Base-by-base conservation (phyloP, 2,329 filamentous ascomycete genomes). In the Colletotrichum agaves region DNA sequence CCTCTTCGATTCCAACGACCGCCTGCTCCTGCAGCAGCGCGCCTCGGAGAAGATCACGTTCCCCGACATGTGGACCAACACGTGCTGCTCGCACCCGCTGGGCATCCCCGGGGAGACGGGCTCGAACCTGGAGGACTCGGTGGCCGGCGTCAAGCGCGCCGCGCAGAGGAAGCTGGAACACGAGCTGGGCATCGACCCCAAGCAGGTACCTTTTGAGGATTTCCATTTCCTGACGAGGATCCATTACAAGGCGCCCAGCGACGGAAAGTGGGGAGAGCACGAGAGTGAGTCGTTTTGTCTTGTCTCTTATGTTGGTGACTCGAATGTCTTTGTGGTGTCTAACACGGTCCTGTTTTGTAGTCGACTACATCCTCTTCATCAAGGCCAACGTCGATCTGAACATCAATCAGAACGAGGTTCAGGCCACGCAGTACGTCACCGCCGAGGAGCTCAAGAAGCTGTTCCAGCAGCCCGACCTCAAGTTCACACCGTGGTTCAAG, bases 41-140 rank as follows among this genome's bases (percentile, higher is more conserved):
- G 96, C 96, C 31, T 84, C 90, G 44, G 95, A 98, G 84, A 99
- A 99, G 85, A 99, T 99, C 77, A 99, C 96, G 6, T 99, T 99
- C 83, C 95, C 96, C 55, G 93, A 97, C 78, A 94, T 98, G 91
- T 99, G 96, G 96, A 99, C 96, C 71, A 99, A 99, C 83, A 99
- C 96, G 35, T 99, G 96, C 87, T 99, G 96, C 85, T 99, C 96
- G 43, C 96, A 99, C 81, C 96, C 96, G 5, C 87, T 99, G 69
- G 93, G 93, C 62, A 92, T 98, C 72, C 92, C 96, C 8, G 91
- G 91, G 71, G 96, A 99, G 88, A 97, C 93, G 27, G 96, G 96
- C 70, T 87, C 90, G 35, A 91, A 91, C 72, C 85, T 99, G 47
- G 86, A 90, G 56, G 92, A 93, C 72, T 92, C 94, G 5, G 84